Percentiles rank a stretch among this genome's conserved stretches.
These are phyloP conservation scores for Geotrichum bryndzae DNA, from an alignment of 1,139 yeast genomes.

Conservation along the genomic window DNA sequence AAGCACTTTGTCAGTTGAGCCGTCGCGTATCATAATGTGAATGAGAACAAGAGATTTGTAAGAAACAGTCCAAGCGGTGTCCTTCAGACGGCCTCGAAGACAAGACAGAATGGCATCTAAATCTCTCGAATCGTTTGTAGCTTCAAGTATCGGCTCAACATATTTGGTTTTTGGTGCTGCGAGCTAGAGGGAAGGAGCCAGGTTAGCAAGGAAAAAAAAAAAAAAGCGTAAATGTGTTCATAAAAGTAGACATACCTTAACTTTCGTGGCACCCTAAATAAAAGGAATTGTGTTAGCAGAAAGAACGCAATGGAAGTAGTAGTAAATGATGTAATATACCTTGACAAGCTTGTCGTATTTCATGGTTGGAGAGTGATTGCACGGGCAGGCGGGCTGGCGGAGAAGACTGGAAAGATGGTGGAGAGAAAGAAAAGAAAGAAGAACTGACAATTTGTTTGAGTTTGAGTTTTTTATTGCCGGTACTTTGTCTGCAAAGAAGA, in stretches of 20 bases:
- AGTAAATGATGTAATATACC: conserved; percentile 32
- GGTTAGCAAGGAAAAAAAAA: neutral
- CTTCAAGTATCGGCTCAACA: conserved; percentile 82
- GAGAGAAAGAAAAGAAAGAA: neutral
- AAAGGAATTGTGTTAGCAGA: conserved; percentile 3
- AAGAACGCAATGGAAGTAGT: neutral
- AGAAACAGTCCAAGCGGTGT: conserved; percentile 78
- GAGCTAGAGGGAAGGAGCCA: conserved; percentile 40
- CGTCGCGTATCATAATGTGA: conserved; percentile 90
- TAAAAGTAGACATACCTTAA: conserved; percentile 36
- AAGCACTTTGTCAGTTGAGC: conserved; percentile 66
- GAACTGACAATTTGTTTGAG: neutral
- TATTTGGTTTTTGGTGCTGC: conserved; percentile 98
- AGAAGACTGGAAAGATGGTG: neutral
- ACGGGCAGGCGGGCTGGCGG: neutral
- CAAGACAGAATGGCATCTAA: conserved; percentile 65
- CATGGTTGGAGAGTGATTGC: neutral
- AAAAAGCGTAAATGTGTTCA: neutral
- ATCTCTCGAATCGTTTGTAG: conserved; percentile 58
- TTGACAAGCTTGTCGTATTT: conserved; percentile 51
- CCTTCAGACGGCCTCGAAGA: conserved; percentile 56
- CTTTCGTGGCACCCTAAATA: conserved; percentile 58
- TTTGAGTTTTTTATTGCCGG: no score
- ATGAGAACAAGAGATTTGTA: conserved; percentile 78
- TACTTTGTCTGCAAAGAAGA: neutral